Evolutionary conservation across 1,284 basidiomycete species (phyloP), one percentile per base, ranked within the genome.

Genomic region (Apiotrichum veenhuisii): DNA sequence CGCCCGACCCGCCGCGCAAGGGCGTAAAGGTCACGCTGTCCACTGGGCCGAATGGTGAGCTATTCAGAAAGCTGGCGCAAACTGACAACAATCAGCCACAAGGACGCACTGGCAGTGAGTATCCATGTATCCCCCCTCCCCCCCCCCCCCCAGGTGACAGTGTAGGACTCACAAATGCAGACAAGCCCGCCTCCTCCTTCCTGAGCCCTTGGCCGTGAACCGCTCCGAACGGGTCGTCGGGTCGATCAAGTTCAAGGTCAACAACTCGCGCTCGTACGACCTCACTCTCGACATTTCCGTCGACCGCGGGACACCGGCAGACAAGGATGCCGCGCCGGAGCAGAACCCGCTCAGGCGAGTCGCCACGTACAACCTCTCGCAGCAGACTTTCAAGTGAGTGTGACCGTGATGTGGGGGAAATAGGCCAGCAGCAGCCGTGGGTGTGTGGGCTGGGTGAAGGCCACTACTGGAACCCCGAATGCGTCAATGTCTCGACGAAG

Each of bases 191-290:
- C 62, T 74, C 17, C 58, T 76, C 4, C 65, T 75, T 14, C 66
- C 75, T 7, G 77, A 78, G 54, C 77, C 77, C 10, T 63, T 78
- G n/a, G 77, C 77, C 2, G 72, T 71, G 8, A 78, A 78, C 66
- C 70, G 71, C 36, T 68, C 67, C 14, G 72, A 76, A 51, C 62
- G 64, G 25, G 59, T 77, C 5, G 58, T 65, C 33, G 76, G 74
- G n/a, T 54, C 64, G 5, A 63, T 77, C 23, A 56, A 49, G 23
- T 67, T 64, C 55, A 66, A 63, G 60, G 72, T 71, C 36, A 76
- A 77, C 60, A 70, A 74, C 20, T 60, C 68, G 5, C 54, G 76
- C 14, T 76, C 74, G 22, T 77, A 77, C 58, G 73, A 77, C 59
- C 63, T 77, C 22, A 66, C 67, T 0, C 53, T 77, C 25, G 66